Evolutionary conservation across 345 rosid species (phyloP).

Genomic region (Eucalyptus cloeziana): DNA sequence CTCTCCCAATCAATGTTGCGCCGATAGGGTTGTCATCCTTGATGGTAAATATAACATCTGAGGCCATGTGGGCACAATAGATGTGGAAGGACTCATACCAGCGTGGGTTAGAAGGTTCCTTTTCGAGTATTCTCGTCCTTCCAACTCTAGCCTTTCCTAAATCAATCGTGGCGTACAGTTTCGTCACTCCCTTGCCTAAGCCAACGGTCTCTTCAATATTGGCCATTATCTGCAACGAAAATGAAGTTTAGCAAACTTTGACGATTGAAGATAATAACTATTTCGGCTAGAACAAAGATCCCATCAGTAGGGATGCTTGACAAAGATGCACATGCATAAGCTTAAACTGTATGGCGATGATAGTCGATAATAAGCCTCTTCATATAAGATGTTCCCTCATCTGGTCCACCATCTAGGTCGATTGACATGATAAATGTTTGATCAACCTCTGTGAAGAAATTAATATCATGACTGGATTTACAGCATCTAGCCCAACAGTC

Average conservation of each 20-base stretch:
- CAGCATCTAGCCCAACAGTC: background rate
- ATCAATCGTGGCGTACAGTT: slow-evolving; percentile 79
- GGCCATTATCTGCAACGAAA: slow-evolving; percentile 40
- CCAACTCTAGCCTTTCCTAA: slow-evolving; percentile 93
- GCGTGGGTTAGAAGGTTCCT: slow-evolving; percentile 47
- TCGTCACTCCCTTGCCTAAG: slow-evolving; percentile 66
- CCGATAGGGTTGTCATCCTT: slow-evolving; percentile 90
- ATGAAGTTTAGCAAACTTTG: background rate
- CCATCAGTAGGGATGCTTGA: background rate
- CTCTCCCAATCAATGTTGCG: slow-evolving; percentile 87
- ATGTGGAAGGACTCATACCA: slow-evolving; percentile 94
- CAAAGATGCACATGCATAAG: background rate
- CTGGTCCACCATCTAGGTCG: background rate
- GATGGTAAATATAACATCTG: slow-evolving; percentile 72
- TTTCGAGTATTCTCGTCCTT: slow-evolving; percentile 59
- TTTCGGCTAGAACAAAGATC: background rate
- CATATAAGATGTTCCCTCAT: background rate
- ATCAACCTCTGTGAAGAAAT: background rate
- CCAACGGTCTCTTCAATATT: slow-evolving; percentile 76
- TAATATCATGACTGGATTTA: background rate
- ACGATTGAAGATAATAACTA: no score
- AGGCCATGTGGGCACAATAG: slow-evolving; percentile 85
- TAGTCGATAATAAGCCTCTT: background rate
- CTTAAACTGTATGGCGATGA: background rate
- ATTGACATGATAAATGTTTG: background rate